Evolutionary conservation across 2,329 filamentous ascomycete species (phyloP), one percentile per base, ranked within the genome.

Genomic region (Colletotrichum cereale): DNA sequence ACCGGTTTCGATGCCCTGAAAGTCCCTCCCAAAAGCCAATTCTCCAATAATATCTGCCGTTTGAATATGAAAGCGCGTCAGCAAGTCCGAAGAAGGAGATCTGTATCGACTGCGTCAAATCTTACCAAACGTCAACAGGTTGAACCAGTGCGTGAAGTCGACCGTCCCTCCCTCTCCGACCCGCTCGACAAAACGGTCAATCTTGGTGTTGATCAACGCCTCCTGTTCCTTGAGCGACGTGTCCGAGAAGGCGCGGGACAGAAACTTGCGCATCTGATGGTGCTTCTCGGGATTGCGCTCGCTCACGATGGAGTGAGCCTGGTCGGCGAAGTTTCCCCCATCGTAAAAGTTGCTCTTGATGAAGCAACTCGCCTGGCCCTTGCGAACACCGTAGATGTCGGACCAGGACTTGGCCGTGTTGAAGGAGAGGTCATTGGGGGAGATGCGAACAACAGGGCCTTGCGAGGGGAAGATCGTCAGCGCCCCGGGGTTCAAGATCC

Each of bases 221-320:
- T 63, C 48, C 24, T 63, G 61, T 21, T 52, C 47, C 16, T 16
- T 53, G 7, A 63, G 61, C 11, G 61, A 63, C 5, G 24, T 47
- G 44, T 78, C 70, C 31, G 74, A 73, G 68, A 81, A 80, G 21
- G 75, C 77, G 31, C 69, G 62, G 2, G 75, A 66, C 8, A 80
- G 71, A 24, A 65, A 71, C 29, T 44, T 67, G 26, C 75, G 66
- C 76, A 77, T 77, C 57, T 75, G 55, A 11, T 52, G 66, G 34
- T 78, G 75, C 1, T 47, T 69, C 5, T 73, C 73, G 2, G 72
- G 68, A 38, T 74, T 73, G n/a, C 68, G 67, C 69, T 76, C 76
- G 66, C 74, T 77, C 26, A 76, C 72, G 38, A 78, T 77, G 47
- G 75, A 74, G 16, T 26, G 52, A 16, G 66, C 62, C 7, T 55